Percentiles rank a stretch among this genome's conserved stretches.
phyloP scores from a whole-genome alignment of 345 rosid species.

The Noccaea bulbosa region DNA sequence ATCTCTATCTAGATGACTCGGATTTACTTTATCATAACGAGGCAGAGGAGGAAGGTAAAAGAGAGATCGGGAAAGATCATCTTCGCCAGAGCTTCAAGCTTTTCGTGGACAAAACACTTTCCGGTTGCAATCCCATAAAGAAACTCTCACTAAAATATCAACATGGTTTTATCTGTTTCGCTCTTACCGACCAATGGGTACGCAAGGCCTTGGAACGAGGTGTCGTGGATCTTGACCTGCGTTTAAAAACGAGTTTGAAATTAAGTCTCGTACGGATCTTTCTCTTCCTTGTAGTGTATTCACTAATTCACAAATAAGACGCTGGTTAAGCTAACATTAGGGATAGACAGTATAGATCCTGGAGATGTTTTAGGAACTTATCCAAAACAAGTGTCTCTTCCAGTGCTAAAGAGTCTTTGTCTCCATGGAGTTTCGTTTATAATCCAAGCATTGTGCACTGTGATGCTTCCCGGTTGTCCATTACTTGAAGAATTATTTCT shows the following conservation, averaged over 20 bases:
- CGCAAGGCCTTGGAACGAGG: background rate
- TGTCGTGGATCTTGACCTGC: conserved; percentile 11
- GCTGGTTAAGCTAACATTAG: conserved; percentile 11
- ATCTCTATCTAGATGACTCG: background rate
- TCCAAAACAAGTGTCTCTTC: background rate
- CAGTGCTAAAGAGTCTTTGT: conserved; percentile 16
- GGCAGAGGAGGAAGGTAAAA: background rate
- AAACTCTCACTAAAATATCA: conserved; percentile 17
- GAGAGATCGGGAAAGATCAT: background rate
- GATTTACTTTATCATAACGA: background rate
- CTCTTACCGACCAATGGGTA: background rate
- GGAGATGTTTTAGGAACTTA: background rate
- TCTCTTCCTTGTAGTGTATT: background rate
- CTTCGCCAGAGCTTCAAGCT: background rate
- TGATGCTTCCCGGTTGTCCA: conserved; percentile 3
- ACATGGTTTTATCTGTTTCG: background rate
- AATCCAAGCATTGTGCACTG: background rate
- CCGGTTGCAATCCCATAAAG: background rate
- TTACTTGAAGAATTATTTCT: conserved; percentile 10
- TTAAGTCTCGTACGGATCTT: too few relatives aligned
- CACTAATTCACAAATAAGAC: background rate
- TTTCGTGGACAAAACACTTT: conserved; percentile 3
- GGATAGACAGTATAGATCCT: background rate
- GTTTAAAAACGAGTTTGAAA: background rate
- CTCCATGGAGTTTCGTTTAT: background rate